These are phyloP conservation scores for Heritiera fomes DNA, from an alignment of 345 rosid species.

Conservation along the genomic window DNA sequence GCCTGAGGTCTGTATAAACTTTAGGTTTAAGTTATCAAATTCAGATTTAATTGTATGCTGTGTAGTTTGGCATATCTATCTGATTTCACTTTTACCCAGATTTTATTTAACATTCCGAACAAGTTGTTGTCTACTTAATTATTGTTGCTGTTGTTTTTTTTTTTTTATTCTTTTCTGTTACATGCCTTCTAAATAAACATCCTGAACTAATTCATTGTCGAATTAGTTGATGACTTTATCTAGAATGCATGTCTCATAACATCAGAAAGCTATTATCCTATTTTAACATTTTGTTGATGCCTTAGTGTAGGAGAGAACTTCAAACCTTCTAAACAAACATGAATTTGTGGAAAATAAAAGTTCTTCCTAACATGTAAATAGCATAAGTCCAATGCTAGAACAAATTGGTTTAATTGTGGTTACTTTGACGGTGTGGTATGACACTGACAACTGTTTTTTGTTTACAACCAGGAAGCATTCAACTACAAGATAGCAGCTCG, in stretches of 20 bases:
- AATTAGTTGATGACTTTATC: background rate
- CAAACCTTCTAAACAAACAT: conserved; percentile 6
- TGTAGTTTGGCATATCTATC: background rate
- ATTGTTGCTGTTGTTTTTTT: background rate
- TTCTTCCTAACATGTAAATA: conserved; percentile 18
- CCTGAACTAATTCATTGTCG: background rate
- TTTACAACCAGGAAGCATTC: conserved; percentile 69
- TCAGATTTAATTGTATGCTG: conserved; percentile 1
- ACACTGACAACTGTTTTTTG: conserved; percentile 18
- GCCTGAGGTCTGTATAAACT: conserved; percentile 71
- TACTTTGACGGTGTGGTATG: background rate
- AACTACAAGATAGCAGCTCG: conserved; percentile 99
- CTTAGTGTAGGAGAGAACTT: conserved; percentile 5
- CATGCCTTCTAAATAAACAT: background rate
- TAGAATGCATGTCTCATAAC: background rate
- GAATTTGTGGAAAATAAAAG: conserved; percentile 4
- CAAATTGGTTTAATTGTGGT: conserved; percentile 15
- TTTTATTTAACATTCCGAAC: background rate
- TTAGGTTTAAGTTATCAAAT: conserved; percentile 7
- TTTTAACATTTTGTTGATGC: background rate
- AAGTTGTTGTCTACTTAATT: background rate
- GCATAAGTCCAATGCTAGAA: conserved; percentile 15
- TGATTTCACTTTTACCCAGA: background rate
- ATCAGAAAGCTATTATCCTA: background rate
- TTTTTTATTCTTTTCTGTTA: background rate